Conservation (phyloP, 176 grass and related monocot species). For the Lolium rigidum region DNA sequence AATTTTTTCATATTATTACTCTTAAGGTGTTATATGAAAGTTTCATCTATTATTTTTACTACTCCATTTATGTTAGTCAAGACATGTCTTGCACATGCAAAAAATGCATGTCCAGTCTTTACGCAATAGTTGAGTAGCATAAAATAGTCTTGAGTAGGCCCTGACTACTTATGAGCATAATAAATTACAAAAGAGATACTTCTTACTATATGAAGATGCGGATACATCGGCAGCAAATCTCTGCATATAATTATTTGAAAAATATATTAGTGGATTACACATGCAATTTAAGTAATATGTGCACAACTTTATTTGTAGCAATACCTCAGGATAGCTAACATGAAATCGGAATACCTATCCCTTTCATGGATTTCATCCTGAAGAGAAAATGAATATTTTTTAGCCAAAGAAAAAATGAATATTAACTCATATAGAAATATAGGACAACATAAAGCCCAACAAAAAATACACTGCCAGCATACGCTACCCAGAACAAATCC, state of each 20-base stretch:
- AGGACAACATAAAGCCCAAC: constrained; percentile 28
- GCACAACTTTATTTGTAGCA: neutral
- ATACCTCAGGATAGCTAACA: constrained; percentile 95
- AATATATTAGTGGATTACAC: constrained; percentile 37
- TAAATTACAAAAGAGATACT: constrained; percentile 42
- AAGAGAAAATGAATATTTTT: neutral
- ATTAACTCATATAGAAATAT: constrained; percentile 34
- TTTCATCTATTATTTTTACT: neutral
- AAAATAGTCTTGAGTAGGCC: neutral
- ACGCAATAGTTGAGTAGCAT: neutral
- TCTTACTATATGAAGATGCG: constrained; percentile 80
- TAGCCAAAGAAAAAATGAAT: neutral
- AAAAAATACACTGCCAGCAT: neutral
- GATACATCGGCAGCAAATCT: constrained; percentile 83
- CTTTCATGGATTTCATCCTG: constrained; percentile 99
- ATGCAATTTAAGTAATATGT: constrained; percentile 28
- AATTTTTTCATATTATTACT: neutral
- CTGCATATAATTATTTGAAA: constrained; percentile 50
- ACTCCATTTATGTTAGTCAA: neutral
- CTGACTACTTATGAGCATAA: neutral
- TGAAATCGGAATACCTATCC: constrained; percentile 99
- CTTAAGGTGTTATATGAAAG: neutral
- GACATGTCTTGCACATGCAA: neutral
- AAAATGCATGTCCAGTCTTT: neutral
- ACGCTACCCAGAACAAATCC: constrained; percentile 17